phyloP scores from a whole-genome alignment of 2,329 filamentous ascomycete genomes.

The Epichloe festucae region DNA sequence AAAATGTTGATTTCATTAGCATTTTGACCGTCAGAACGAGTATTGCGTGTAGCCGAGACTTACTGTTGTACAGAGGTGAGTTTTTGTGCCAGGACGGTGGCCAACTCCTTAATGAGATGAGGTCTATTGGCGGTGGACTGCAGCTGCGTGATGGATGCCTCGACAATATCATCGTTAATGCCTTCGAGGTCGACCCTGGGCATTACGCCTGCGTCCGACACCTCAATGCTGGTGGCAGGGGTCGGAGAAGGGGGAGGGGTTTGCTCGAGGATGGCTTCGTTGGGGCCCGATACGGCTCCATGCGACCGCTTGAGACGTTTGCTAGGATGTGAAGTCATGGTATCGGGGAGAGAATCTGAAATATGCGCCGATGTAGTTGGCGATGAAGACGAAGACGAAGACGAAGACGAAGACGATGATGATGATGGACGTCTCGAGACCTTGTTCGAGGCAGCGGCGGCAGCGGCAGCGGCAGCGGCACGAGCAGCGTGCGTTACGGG shows the following conservation, averaged over 20 bases:
- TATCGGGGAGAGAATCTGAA: conserved; percentile 17
- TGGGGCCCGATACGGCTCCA: conserved; percentile 28
- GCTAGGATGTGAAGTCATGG: conserved; percentile 27
- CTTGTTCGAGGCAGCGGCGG: conserved; percentile 30
- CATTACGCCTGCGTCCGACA: conserved; percentile 12
- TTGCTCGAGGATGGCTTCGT: conserved; percentile 64
- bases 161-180: conserved; percentile 91
- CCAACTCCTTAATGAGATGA: conserved; percentile 88
- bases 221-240: conserved; percentile 16
- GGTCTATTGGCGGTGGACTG: conserved; percentile 84
- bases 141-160: conserved; percentile 76
- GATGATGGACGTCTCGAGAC: conserved; percentile 18
- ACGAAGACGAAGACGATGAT: conserved; percentile 15
- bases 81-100: conserved; percentile 60
- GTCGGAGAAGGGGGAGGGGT: conserved; percentile 46
- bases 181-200: conserved; percentile 51
- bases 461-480: conserved; percentile 38
- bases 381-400: conserved; percentile 16
- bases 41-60: conserved; percentile 26
- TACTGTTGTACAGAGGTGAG: conserved; percentile 87
- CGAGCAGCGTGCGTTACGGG: conserved; percentile 52
- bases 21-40: too few relatives aligned
- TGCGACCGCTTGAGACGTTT: conserved; percentile 76
- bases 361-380: conserved; percentile 9
- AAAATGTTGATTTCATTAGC: conserved; percentile 5